phyloP scores from a whole-genome alignment of 2,329 filamentous ascomycete species.

The Paraphoma sp. region DNA sequence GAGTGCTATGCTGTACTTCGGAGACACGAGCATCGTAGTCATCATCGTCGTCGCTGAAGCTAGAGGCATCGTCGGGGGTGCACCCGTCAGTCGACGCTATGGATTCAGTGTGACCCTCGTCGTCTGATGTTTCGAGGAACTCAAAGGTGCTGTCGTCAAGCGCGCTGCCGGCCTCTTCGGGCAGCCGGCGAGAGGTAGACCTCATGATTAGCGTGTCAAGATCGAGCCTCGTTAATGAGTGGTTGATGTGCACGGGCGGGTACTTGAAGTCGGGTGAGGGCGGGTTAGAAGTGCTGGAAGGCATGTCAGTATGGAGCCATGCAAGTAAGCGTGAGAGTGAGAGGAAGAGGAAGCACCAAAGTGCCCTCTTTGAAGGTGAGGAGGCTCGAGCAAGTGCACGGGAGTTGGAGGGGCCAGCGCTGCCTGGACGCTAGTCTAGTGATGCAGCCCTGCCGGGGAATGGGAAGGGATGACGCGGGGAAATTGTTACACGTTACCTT shows the following conservation, averaged over 20 bases:
- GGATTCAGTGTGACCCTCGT: conserved; percentile 47
- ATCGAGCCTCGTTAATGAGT: conserved; percentile 39
- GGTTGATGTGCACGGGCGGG: conserved; percentile 39
- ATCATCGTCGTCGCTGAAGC: conserved; percentile 40
- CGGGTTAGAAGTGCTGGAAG: conserved; percentile 29
- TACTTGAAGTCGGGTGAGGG: conserved; percentile 36
- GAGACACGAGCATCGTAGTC: conserved; percentile 33
- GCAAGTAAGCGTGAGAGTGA: conserved; percentile 6
- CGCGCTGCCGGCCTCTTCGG: conserved; percentile 36
- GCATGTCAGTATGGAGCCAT: conserved; percentile 39
- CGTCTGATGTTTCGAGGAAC: conserved; percentile 41
- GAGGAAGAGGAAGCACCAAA: neutral
- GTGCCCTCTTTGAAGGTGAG: conserved; percentile 13
- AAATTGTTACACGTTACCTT: conserved; percentile 8
- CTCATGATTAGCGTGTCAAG: conserved; percentile 45
- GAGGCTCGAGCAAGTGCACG: conserved; percentile 3
- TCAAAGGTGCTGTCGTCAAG: conserved; percentile 48
- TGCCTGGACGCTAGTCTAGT: conserved; percentile 27
- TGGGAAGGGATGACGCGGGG: conserved; percentile 12
- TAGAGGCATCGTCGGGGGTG: conserved; percentile 43
- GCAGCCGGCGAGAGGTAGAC: conserved; percentile 31
- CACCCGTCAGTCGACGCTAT: conserved; percentile 43
- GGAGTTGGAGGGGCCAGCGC: conserved; percentile 12
- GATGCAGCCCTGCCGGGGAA: conserved; percentile 12
- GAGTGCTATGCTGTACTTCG: conserved; percentile 22